Base-by-base conservation (phyloP, 495 filamentous ascomycete genomes). In the Daldinia decipiens region DNA sequence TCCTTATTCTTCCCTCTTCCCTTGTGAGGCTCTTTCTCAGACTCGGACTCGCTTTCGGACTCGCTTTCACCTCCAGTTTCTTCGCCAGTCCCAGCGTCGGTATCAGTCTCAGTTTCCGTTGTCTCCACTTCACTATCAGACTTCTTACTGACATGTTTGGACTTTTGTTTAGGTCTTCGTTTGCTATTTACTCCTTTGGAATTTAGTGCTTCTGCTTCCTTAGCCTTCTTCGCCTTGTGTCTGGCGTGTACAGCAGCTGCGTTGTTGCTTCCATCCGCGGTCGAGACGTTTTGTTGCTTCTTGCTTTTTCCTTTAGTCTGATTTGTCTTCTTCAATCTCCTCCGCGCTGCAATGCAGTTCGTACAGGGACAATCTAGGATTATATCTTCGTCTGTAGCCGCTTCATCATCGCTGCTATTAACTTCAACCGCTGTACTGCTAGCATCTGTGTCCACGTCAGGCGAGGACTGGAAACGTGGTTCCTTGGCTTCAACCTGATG, bases 281-380 rank as follows among this genome's bases (percentile, higher is more conserved):
- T 63, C 0, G 67, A 64, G 4, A 62, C 53, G 11, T 17, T 17
- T n/a, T 19, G 27, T 9, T 67, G 53, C 56, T 64, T 68, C 56
- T 61, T 68, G 0, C 61, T 53, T 27, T 54, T 73, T 5, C 4
- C 31, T 43, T 21, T 70, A 9, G 54, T 24, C 26, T 57, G 63
- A 27, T 63, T 51, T 15, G 47, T 17, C 17, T 57, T 64, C 56
- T 50, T 69, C 17, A 27, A 43, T 38, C 43, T 60, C 36, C 21
- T 72, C 36, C 66, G 65, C 4, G 59, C 66, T 13, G 9, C 32
- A 19, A 64, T 54, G 38, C 77, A 80, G 8, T 72, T 65, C 0
- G 56, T 38, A 53, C 78, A 80, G 36, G 72, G 66, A 27, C 77
- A 79, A 17, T 69, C 72, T 3, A 59, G 51, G 45, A 72, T 62